Base-by-base conservation (phyloP, 2,329 filamentous ascomycete genomes). In the Ramularia collo-cygni region DNA sequence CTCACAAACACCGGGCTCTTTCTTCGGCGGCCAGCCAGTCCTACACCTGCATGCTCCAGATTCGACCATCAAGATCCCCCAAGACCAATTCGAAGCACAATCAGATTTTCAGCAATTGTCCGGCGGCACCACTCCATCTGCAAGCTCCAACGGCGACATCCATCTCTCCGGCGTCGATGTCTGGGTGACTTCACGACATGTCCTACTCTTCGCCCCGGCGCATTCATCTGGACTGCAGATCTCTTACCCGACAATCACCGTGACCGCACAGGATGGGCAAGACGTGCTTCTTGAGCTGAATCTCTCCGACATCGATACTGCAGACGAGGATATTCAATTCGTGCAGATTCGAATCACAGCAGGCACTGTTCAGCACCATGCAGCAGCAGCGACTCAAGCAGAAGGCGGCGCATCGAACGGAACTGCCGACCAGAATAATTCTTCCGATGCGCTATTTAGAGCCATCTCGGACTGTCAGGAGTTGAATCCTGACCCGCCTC, bases 401-500 rank as follows among this genome's bases (percentile, higher is more conserved):
- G 38, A 37, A 10, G 36, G 33, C 16, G 19, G 38, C 24, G 26
- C 33, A 26, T n/a, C 10, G 21, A 33, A 33, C 13, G 31, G 31
- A n/a, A 33, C 31, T 17, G 16, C 14, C 13, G 16, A 19, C n/a
- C 31, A 33, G 13, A 44, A 41, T 16, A 40, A 43, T 12, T 43
- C 53, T 44, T 60, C 54, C 16, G 43, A 47, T 27, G 67, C 71
- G 38, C 69, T 86, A 21, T 89, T 79, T 64, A 72, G 75, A 13
- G 83, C 85, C 27, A 77, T 89, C 46, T 80, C 83, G 1, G 74
- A 73, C 15, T 89, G 85, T 64, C 83, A 83, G 3, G 82, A 89
- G 54, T 66, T 89, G 10, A 80, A 89, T 56, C 84, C 84, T 0
- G 83, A 88, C 52, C 78, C 79, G 0, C 67, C 69, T n/a, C 21